phyloP scores from a whole-genome alignment of 345 rosid genomes.

The Linum tenue region DNA sequence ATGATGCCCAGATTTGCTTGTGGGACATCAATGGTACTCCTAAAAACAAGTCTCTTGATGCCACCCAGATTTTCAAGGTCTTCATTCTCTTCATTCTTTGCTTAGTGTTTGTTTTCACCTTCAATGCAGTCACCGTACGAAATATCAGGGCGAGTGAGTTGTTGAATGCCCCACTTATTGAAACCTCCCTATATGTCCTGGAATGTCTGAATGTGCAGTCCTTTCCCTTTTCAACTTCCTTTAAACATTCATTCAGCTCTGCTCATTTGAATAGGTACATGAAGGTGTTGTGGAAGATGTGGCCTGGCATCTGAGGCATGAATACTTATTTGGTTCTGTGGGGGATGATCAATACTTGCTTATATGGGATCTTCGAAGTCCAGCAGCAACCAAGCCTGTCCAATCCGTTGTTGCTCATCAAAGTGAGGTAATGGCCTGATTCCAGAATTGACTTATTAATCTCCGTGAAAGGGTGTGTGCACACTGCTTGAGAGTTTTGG shows the following conservation, averaged over 20 bases:
- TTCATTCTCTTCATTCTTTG: not conserved
- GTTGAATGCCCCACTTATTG: not conserved
- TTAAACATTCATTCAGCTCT: not conserved
- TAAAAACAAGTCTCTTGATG: slow-evolving; percentile 75
- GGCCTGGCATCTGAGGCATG: slow-evolving; percentile 97
- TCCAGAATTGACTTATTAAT: not conserved
- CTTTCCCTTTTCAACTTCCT: no score
- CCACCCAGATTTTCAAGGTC: slow-evolving; percentile 78
- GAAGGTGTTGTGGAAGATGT: slow-evolving; percentile 99
- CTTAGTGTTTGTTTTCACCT: not conserved
- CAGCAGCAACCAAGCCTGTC: slow-evolving; percentile 59
- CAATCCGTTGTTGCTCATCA: slow-evolving; percentile 94
- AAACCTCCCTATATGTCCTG: not conserved
- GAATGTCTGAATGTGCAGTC: not conserved
- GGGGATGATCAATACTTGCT: slow-evolving; percentile 93
- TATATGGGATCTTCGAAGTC: slow-evolving; percentile 85
- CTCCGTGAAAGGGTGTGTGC: not conserved
- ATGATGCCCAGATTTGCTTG: slow-evolving; percentile 95
- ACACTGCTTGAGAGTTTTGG: not conserved
- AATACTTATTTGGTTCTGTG: slow-evolving; percentile 91
- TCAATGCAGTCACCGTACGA: not conserved
- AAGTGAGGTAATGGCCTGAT: slow-evolving; percentile 52
- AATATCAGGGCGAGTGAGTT: not conserved
- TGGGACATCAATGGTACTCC: slow-evolving; percentile 87
- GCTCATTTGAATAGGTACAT: slow-evolving; percentile 44